A percentile compares a stretch with the other conserved stretches of the same genome.
phyloP scores from a whole-genome alignment of 805 yeast species.

The Yarrowia keelungensis region DNA sequence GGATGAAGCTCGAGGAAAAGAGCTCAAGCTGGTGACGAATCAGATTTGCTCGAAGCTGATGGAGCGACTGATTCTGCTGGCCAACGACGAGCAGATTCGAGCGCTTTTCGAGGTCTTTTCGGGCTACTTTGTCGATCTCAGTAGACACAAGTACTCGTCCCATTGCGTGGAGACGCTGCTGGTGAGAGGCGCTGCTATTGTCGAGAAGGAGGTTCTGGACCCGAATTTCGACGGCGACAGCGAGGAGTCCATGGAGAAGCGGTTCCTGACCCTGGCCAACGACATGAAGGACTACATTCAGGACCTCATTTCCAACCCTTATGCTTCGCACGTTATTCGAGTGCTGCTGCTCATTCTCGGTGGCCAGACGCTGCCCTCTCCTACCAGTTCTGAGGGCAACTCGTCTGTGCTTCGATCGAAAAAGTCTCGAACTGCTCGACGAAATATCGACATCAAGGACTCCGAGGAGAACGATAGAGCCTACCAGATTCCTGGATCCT shows the following conservation, averaged over 20 bases:
- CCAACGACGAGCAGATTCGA: constrained; percentile 70
- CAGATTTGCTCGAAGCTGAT: constrained; percentile 93
- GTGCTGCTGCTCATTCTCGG: constrained; percentile 71
- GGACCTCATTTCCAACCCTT: constrained; percentile 72
- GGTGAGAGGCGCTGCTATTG: constrained; percentile 72
- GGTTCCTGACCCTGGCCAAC: constrained; percentile 67
- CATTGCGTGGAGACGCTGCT: constrained; percentile 90
- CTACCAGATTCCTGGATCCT: constrained; percentile 73
- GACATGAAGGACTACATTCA: constrained; percentile 68
- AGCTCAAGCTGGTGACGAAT: constrained; percentile 87
- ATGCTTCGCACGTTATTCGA: constrained; percentile 88
- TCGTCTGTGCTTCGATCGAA: constrained; percentile 77
- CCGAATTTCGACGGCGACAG: constrained; percentile 46
- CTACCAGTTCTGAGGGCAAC: constrained; percentile 57
- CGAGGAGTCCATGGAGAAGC: constrained; percentile 65
- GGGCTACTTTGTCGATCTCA: constrained; percentile 76
- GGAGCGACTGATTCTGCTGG: constrained; percentile 79
- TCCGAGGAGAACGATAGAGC: constrained; percentile 70
- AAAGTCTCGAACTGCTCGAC: constrained; percentile 82
- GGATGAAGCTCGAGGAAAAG: constrained; percentile 88
- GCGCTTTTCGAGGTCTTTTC: constrained; percentile 68
- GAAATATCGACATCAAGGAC: constrained; percentile 88
- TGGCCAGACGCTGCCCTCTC: constrained; percentile 79
- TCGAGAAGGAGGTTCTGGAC: constrained; percentile 72
- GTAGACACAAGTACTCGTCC: constrained; percentile 89